Evolutionary conservation across 169 alveolate genomes (phyloP).

Genomic region (Plasmodium sp.): DNA sequence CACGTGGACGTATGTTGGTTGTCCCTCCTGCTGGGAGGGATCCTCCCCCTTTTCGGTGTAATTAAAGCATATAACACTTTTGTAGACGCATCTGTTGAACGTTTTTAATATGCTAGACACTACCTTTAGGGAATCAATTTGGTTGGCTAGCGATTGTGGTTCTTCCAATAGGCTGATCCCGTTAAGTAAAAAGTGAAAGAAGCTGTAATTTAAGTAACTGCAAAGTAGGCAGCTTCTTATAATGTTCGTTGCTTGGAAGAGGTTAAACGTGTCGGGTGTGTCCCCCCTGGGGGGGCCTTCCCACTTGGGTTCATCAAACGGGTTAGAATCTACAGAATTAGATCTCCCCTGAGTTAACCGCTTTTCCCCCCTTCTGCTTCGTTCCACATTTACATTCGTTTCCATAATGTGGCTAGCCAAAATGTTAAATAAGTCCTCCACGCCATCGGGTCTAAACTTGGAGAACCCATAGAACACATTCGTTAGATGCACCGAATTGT

Average conservation of each 20-base stretch:
- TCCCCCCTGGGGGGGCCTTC: not conserved
- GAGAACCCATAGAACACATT: conserved; percentile 53
- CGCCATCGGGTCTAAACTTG: conserved; percentile 19
- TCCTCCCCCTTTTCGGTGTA: not conserved
- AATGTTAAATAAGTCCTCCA: conserved; percentile 31
- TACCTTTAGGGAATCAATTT: not conserved
- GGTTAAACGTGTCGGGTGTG: not conserved
- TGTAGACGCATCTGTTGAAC: not conserved
- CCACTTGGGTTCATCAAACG: not conserved
- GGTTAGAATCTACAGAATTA: not conserved
- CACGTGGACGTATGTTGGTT: not conserved
- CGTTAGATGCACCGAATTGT: conserved; percentile 54
- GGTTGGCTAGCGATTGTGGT: conserved; percentile 20
- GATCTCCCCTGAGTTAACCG: not conserved
- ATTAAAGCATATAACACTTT: conserved; percentile 6
- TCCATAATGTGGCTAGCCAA: conserved; percentile 21
- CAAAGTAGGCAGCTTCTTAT: conserved; percentile 29
- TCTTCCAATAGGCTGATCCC: not conserved
- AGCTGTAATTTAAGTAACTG: conserved; percentile 32
- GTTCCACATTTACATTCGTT: not conserved
- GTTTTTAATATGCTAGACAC: conserved; percentile 16
- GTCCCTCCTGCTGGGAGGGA: not conserved
- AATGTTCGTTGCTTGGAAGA: conserved; percentile 53
- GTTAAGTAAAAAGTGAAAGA: conserved; percentile 3
- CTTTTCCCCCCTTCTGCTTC: not conserved